These are phyloP conservation scores for Cercospora brassicicola DNA, from an alignment of 2,329 filamentous ascomycete genomes.

Conservation along the genomic window DNA sequence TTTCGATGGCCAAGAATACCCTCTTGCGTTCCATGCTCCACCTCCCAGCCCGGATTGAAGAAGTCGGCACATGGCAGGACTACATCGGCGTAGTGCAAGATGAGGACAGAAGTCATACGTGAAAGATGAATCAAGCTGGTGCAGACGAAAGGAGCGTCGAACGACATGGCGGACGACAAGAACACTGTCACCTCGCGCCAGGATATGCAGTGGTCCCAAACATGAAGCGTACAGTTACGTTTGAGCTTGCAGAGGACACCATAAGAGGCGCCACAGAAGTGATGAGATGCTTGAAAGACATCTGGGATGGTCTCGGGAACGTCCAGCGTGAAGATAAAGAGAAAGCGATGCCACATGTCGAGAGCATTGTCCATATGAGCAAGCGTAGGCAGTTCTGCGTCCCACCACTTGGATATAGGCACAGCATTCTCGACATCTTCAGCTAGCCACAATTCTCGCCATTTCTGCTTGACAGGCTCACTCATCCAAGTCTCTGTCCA, in stretches of 20 bases:
- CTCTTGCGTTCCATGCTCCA: constrained; percentile 57
- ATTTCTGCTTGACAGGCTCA: constrained; percentile 48
- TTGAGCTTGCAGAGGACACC: constrained; percentile 17
- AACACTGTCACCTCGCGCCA: constrained; percentile 16
- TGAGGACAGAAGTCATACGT: constrained; percentile 27
- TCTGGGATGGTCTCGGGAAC: constrained; percentile 13
- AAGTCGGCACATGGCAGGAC: constrained; percentile 52
- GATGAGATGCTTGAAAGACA: constrained; percentile 17
- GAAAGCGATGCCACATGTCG: constrained; percentile 49
- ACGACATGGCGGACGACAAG: constrained; percentile 15
- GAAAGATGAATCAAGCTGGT: constrained; percentile 28
- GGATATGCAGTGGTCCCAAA: constrained; percentile 17
- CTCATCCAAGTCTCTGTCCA: constrained; percentile 52
- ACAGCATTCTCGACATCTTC: constrained; percentile 47
- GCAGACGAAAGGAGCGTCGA: constrained; percentile 25
- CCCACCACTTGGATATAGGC: constrained; percentile 48
- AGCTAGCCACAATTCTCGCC: constrained; percentile 50
- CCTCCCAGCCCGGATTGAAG: constrained; percentile 61
- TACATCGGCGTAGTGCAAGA: constrained; percentile 52
- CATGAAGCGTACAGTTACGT: constrained; percentile 5
- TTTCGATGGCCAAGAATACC: constrained; percentile 54
- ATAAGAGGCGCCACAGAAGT: constrained; percentile 14
- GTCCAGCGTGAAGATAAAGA: constrained; percentile 13
- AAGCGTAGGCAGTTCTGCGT: constrained; percentile 49
- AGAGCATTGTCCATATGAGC: constrained; percentile 49